Evolutionary conservation across 2,329 filamentous ascomycete genomes (phyloP), one percentile per base, ranked within the genome.

Genomic region (Colletotrichum graminicola): DNA sequence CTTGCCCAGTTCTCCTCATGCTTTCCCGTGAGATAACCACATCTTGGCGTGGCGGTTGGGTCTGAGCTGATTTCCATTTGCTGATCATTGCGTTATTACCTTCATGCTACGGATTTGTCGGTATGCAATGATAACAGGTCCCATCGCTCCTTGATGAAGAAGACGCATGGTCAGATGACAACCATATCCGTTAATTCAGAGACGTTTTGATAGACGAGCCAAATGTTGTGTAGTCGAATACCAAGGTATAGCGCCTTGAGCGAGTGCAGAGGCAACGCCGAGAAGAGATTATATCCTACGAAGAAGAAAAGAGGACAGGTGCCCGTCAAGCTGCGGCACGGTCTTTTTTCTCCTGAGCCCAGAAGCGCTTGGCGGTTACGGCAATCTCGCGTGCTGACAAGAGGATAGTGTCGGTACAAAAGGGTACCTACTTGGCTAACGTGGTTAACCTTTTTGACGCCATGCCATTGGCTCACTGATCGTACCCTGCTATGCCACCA

Each of bases 331-430:
- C 45, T 72, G 52, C 66, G 39, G 69, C 54, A 54, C 69, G 59
- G 69, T 64, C 39, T 69, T 45, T 45, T 45, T 45, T 45, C 68
- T 68, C 69, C 66, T 69, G 69, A 72, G 65, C 69, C 69, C 65
- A 72, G 65, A 72, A 64, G 69, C 60, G 60, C 65, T 72, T 72
- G 65, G 69, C 68, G 56, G 47, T 39, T 71, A 54, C 47, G 52
- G 59, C 65, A 71, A 71, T 71, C 68, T 71, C 68, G 68, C 68
- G 51, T 63, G 66, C 65, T 39, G 32, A 47, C 45, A 54, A 47
- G 36, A 59, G n/a, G 10, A 21, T 36, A 8, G 29, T 36, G 34
- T 39, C 18, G 39, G 34, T 63, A 71, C 68, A 45, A 45, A n/a
- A 32, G 16, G 39, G 26, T 69, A 71, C 65, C 62, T 69, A 69